These are phyloP conservation scores for Eucalyptus caleyi DNA, from an alignment of 345 rosid species.

Conservation along the genomic window DNA sequence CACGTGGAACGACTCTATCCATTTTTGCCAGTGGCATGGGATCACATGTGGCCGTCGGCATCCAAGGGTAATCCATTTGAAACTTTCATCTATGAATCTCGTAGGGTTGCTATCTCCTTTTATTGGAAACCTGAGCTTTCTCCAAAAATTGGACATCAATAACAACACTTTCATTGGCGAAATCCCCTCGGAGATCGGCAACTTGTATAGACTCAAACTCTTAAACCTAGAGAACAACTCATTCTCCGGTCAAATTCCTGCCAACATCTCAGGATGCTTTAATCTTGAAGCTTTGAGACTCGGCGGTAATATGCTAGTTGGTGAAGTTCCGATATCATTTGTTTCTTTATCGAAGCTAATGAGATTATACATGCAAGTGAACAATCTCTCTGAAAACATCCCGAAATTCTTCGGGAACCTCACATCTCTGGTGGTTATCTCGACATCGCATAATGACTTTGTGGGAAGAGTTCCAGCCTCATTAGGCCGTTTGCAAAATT, in stretches of 20 bases:
- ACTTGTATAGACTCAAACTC: neutral
- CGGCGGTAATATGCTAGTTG: fast-evolving
- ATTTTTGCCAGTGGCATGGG: neutral
- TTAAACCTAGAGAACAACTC: neutral
- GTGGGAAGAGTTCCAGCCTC: neutral
- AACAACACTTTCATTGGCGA: neutral
- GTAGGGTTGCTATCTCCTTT: neutral
- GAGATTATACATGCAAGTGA: no score
- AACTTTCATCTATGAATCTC: neutral
- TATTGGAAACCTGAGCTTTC: neutral
- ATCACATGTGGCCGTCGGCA: neutral
- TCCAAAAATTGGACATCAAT: neutral
- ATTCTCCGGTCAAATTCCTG: neutral
- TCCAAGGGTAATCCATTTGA: neutral
- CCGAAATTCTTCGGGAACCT: neutral
- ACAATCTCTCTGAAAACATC: neutral
- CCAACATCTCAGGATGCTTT: no score
- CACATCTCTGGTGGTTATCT: neutral
- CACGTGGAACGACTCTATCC: neutral
- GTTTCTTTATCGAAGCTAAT: no score
- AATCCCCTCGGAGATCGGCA: neutral
- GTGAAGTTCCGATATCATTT: no score
- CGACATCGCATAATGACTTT: neutral
- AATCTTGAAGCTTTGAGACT: no score
- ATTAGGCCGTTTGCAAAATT: no score